Conservation (phyloP, 495 filamentous ascomycete species). For the Penicillium parvum region DNA sequence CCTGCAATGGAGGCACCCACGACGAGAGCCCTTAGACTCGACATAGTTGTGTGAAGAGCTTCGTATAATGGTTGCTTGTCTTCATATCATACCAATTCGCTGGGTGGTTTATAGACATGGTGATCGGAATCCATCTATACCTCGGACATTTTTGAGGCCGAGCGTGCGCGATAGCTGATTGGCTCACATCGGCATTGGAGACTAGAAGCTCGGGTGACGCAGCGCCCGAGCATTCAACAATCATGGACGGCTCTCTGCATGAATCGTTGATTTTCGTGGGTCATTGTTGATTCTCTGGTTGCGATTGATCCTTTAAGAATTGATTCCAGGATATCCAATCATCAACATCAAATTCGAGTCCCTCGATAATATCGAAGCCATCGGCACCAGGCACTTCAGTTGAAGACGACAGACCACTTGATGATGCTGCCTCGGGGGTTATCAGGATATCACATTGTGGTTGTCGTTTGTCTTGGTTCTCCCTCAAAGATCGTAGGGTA, state of each 20-base stretch:
- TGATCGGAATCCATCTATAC: not conserved
- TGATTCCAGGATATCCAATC: conserved; percentile 9
- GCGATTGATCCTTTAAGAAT: not conserved
- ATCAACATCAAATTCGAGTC: conserved; percentile 2
- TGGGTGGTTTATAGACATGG: not conserved
- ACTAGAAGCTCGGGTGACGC: too few relatives aligned
- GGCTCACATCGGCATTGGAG: not conserved
- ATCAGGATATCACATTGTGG: not conserved
- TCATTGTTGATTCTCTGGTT: conserved; percentile 3
- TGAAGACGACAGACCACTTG: not conserved
- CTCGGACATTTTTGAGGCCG: conserved; percentile 2
- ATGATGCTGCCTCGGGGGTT: conserved; percentile 1
- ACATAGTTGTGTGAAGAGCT: conserved; percentile 17
- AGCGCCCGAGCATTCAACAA: too few relatives aligned
- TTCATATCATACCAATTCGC: not conserved
- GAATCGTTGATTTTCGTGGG: not conserved
- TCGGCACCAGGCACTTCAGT: not conserved
- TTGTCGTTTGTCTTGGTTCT: not conserved
- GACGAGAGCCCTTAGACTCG: conserved; percentile 30
- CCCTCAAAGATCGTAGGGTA: not conserved
- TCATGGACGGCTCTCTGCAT: too few relatives aligned
- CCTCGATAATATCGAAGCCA: not conserved
- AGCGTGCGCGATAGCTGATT: conserved; percentile 1
- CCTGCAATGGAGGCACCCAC: conserved; percentile 38
- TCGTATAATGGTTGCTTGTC: not conserved